Base-by-base conservation (phyloP, 495 filamentous ascomycete species). In the Haplographium delicatum region DNA sequence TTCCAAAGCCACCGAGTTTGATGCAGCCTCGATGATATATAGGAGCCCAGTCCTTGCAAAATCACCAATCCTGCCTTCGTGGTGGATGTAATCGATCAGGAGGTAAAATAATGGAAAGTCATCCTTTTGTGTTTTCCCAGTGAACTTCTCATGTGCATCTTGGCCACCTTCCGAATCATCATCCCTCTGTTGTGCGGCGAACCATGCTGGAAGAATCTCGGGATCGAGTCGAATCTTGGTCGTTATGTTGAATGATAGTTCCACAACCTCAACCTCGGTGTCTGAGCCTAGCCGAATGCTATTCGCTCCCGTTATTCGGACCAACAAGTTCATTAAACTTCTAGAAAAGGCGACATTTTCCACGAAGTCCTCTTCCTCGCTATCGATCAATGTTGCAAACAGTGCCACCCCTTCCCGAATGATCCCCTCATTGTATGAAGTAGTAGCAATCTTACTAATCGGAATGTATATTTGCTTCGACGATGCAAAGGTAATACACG, bases 61-160 rank as follows among this genome's bases (percentile, higher is more conserved):
- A 65, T 99, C 93, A 19, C 93, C 93, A 16, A 91, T 83, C 26
- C 87, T 81, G 38, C 91, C 90, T 49, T 95, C 90, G 51, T 91
- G 84, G 61, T 99, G 90, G 26, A 99, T 91, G 66, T 95, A 93
- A 62, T 97, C 90, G 44, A 99, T 85, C 50, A 97, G 73, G 26
- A 96, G 70, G 65, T 96, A 97, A 69, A 96, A 97, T 19, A 99
- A 62, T 1, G 93, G 93, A 61, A 99, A 97, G 57, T 94, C 89
- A 58, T 91, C 86, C 65, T 89, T 95, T 55, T 94, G 83, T 27
- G 85, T 93, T 35, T 84, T 77, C 18, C 91, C 89, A 1, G 85
- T 86, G 65, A 94, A 96, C 64, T 81, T 74, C 70, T 88, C 72
- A 53, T 72, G 47, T 18, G 56, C 56, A 39, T 54, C 60, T 62